phyloP scores from a whole-genome alignment of 345 rosid species.

The Pistacia vera region DNA sequence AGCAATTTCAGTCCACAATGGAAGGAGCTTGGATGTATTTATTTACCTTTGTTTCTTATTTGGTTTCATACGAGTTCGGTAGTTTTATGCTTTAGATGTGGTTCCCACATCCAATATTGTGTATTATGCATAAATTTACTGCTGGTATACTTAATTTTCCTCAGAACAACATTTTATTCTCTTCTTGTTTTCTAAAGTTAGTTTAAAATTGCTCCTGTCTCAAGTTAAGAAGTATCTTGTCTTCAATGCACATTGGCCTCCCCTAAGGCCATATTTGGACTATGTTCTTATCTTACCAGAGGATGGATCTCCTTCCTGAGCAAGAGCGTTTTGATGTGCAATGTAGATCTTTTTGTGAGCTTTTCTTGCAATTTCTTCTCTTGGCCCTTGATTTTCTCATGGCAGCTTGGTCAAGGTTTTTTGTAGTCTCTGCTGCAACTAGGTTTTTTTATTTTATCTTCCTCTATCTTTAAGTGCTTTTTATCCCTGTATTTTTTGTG shows the following conservation, averaged over 20 bases:
- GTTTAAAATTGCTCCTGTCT: background rate
- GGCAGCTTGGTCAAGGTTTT: conserved; percentile 85
- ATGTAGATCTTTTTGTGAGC: background rate
- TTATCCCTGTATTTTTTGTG: background rate
- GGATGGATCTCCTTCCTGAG: conserved; percentile 89
- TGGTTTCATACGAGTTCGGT: background rate
- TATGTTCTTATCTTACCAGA: conserved; percentile 90
- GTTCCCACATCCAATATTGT: background rate
- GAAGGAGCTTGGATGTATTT: conserved; percentile 3
- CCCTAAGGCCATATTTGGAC: conserved; percentile 80
- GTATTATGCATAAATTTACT: background rate
- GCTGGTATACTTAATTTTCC: background rate
- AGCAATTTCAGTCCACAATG: background rate
- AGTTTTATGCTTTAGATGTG: background rate
- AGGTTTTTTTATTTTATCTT: conserved; percentile 23
- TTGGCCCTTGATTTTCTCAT: conserved; percentile 28
- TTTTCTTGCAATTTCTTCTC: conserved; percentile 11
- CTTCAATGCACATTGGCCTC: conserved; percentile 53
- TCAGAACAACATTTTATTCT: background rate
- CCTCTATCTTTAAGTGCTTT: conserved; percentile 1
- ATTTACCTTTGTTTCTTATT: conserved; percentile 2
- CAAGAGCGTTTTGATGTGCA: conserved; percentile 92
- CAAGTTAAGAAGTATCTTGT: conserved; percentile 12
- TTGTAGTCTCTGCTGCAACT: conserved; percentile 97
- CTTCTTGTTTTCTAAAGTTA: background rate